These are phyloP conservation scores for Lipomyces chichibuensis DNA, from an alignment of 805 yeast genomes.

Conservation along the genomic window DNA sequence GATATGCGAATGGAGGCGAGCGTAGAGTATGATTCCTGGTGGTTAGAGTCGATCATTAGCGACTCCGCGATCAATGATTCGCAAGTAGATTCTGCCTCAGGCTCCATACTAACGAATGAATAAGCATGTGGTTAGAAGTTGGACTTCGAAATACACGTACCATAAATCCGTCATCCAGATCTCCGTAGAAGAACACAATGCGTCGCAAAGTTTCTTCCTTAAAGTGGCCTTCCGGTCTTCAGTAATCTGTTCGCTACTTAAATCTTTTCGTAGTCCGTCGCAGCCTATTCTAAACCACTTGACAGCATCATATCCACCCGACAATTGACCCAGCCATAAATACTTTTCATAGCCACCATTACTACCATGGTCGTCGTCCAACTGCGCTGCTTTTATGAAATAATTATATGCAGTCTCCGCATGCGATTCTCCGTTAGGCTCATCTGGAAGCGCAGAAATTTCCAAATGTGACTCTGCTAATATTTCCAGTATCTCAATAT, in stretches of 20 bases:
- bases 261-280: slow-evolving; percentile 51
- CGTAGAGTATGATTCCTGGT: slow-evolving; percentile 81
- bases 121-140: neutral
- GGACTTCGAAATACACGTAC: slow-evolving; percentile 1
- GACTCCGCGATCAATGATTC: slow-evolving; percentile 69
- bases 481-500: slow-evolving; percentile 44
- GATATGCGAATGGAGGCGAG: slow-evolving; percentile 87
- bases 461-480: slow-evolving; percentile 82
- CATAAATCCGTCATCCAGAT: slow-evolving; percentile 48
- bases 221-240: slow-evolving; percentile 44
- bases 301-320: slow-evolving; percentile 80
- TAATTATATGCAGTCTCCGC: slow-evolving; percentile 75
- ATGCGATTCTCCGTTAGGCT: slow-evolving; percentile 39
- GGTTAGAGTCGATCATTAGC: slow-evolving; percentile 53
- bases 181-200: slow-evolving; percentile 82
- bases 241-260: slow-evolving; percentile 38
- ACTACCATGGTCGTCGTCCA: slow-evolving; percentile 47
- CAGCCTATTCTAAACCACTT: slow-evolving; percentile 65
- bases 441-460: slow-evolving; percentile 51
- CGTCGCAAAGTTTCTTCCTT: slow-evolving; percentile 68
- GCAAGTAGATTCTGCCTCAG: slow-evolving; percentile 81
- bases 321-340: slow-evolving; percentile 85
- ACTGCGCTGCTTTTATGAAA: slow-evolving; percentile 43
- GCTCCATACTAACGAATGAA: slow-evolving; percentile 95
- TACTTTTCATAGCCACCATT: slow-evolving; percentile 74